phyloP scores from a whole-genome alignment of 2,329 filamentous ascomycete genomes.

The Colletotrichum cordylinicola region DNA sequence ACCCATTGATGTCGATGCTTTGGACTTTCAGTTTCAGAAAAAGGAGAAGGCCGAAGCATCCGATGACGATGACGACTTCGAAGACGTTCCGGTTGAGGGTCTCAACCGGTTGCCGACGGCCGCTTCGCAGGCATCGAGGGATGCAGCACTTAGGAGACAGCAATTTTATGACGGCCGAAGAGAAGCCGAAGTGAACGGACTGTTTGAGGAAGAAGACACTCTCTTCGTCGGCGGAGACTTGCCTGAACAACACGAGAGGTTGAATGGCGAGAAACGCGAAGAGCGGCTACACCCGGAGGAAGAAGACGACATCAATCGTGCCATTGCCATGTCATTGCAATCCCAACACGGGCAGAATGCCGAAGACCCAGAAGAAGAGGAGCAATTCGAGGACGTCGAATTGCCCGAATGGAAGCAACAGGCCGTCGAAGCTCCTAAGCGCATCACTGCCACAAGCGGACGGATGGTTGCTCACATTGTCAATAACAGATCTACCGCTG shows the following conservation, averaged over 20 bases:
- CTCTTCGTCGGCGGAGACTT: slow-evolving; percentile 56
- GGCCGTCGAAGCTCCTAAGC: slow-evolving; percentile 55
- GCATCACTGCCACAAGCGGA: slow-evolving; percentile 56
- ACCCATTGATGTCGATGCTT: slow-evolving; percentile 88
- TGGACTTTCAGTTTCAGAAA: slow-evolving; percentile 61
- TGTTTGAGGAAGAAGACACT: slow-evolving; percentile 48
- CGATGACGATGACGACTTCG: slow-evolving; percentile 81
- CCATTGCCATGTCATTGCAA: slow-evolving; percentile 85
- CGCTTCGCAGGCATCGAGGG: background rate
- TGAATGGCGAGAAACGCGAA: slow-evolving; percentile 35
- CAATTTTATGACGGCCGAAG: background rate
- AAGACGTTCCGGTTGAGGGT: slow-evolving; percentile 91
- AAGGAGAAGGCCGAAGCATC: slow-evolving; percentile 62
- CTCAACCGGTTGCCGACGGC: slow-evolving; percentile 75
- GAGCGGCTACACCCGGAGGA: slow-evolving; percentile 44
- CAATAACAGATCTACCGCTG: slow-evolving; percentile 73
- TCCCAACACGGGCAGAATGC: slow-evolving; percentile 56
- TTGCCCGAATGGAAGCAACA: slow-evolving; percentile 63
- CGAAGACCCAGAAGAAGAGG: slow-evolving; percentile 43
- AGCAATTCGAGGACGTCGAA: slow-evolving; percentile 56
- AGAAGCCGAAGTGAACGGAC: slow-evolving; percentile 28
- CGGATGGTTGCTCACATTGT: slow-evolving; percentile 75
- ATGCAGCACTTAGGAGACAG: slow-evolving; percentile 1
- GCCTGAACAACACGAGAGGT: slow-evolving; percentile 19
- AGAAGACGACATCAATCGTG: slow-evolving; percentile 72